Conservation (phyloP, 139 green algal genomes). For the Auxenochlorella protothecoides region DNA sequence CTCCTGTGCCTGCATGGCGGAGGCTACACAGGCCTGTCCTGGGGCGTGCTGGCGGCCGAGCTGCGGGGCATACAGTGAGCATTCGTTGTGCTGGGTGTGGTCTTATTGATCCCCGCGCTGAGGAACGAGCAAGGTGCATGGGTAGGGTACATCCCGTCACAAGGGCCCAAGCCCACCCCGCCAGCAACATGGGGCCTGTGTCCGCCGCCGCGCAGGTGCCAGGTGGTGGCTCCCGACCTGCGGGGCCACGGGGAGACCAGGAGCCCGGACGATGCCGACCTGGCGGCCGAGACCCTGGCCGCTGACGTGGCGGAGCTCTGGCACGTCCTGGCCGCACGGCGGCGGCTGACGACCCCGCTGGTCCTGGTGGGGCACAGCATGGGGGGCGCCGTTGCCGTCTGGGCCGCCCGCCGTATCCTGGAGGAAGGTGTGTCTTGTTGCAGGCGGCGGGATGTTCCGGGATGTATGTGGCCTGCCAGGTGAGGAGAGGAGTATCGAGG, state of each 20-base stretch:
- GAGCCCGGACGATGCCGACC: conserved; percentile 43
- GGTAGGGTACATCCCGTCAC: neutral
- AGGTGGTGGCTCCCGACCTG: conserved; percentile 64
- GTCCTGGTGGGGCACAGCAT: conserved; percentile 82
- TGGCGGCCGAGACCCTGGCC: conserved; percentile 53
- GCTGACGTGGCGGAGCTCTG: conserved; percentile 57
- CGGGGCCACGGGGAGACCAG: conserved; percentile 59
- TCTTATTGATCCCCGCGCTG: neutral
- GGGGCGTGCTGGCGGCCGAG: conserved; percentile 54
- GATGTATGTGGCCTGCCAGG: too few relatives aligned
- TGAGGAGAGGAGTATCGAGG: too few relatives aligned
- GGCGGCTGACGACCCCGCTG: neutral
- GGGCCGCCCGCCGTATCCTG: conserved; percentile 21
- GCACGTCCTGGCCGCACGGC: conserved; percentile 24
- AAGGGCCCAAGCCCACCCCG: too few relatives aligned
- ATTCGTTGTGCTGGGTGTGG: conserved; percentile 18
- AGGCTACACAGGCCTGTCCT: conserved; percentile 78
- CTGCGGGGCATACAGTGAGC: conserved; percentile 39
- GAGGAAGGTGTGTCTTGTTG: too few relatives aligned
- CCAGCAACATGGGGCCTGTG: neutral
- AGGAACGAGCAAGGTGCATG: too few relatives aligned
- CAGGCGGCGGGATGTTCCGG: too few relatives aligned
- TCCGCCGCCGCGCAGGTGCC: conserved; percentile 30
- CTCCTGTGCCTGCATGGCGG: conserved; percentile 74
- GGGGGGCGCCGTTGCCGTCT: conserved; percentile 70